A percentile compares a stretch with the other conserved stretches of the same genome.
Conservation (phyloP, 2,329 filamentous ascomycete genomes). For the Pseudopithomyces maydicus region DNA sequence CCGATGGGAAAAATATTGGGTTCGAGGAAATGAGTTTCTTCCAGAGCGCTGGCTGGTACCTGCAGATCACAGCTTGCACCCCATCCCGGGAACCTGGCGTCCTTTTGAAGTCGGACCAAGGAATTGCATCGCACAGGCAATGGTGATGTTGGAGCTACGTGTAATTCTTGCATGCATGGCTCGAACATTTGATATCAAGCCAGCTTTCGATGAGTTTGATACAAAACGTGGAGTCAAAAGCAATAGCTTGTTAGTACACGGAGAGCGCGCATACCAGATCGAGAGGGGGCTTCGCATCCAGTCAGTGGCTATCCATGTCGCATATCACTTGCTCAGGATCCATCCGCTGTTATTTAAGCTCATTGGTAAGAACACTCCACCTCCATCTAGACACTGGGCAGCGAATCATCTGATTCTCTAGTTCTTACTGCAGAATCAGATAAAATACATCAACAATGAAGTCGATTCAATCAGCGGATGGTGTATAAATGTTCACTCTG, state of each 20-base stretch:
- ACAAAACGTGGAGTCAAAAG: neutral
- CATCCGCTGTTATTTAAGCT: too few relatives aligned
- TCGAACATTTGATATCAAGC: conserved; percentile 27
- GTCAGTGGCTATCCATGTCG: conserved; percentile 41
- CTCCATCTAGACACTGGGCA: too few relatives aligned
- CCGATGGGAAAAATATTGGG: conserved; percentile 14
- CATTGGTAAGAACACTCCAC: too few relatives aligned
- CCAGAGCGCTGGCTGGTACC: conserved; percentile 18
- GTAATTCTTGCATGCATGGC: conserved; percentile 16
- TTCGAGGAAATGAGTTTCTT: conserved; percentile 15
- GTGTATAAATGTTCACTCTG: too few relatives aligned
- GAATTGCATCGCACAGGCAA: conserved; percentile 44
- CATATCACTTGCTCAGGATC: neutral
- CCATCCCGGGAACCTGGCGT: conserved; percentile 24
- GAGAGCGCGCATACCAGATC: conserved; percentile 41
- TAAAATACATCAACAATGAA: too few relatives aligned
- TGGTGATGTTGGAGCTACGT: conserved; percentile 39
- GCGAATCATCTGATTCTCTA: too few relatives aligned
- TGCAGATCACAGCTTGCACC: conserved; percentile 2
- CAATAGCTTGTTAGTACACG: conserved; percentile 26
- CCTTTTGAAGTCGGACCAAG: conserved; percentile 46
- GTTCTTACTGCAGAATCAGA: too few relatives aligned
- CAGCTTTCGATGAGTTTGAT: conserved; percentile 23
- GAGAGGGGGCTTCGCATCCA: conserved; percentile 49
- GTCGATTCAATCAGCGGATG: too few relatives aligned